Percentiles rank a stretch among this genome's conserved stretches.
Evolutionary conservation across 2,329 filamentous ascomycete genomes (phyloP).

Genomic region (Colletotrichum sp.): DNA sequence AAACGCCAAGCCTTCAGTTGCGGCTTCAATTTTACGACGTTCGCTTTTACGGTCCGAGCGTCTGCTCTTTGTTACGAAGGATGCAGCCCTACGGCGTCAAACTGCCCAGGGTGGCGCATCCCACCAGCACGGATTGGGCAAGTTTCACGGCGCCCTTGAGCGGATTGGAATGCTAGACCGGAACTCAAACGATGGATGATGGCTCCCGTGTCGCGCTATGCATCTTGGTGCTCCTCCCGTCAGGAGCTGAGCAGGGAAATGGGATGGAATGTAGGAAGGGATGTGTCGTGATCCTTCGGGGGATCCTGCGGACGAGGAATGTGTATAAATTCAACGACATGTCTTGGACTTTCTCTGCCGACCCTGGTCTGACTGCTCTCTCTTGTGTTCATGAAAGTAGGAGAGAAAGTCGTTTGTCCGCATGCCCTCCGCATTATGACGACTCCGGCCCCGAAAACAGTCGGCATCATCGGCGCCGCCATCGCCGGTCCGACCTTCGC

Average conservation of each 20-base stretch:
- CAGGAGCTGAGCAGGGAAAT: neutral
- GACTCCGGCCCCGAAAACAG: neutral
- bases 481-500: conserved; percentile 13
- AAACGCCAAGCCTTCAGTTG: neutral
- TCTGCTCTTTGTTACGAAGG: neutral
- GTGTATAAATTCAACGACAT: neutral
- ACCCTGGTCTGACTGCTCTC: neutral
- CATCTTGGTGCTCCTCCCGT: neutral
- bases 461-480: conserved; percentile 19
- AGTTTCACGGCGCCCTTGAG: neutral
- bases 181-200: neutral
- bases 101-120: neutral
- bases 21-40: neutral
- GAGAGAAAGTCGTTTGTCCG: neutral
- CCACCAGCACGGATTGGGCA: neutral
- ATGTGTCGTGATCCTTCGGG: neutral
- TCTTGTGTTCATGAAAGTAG: neutral
- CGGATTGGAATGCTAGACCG: neutral
- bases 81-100: neutral
- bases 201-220: neutral
- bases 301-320: neutral
- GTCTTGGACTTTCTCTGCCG: neutral
- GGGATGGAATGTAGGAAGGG: neutral
- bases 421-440: neutral
- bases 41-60: neutral